Conservation (phyloP, 108 stramenopile genomes). For the Epithemia pelagica region DNA sequence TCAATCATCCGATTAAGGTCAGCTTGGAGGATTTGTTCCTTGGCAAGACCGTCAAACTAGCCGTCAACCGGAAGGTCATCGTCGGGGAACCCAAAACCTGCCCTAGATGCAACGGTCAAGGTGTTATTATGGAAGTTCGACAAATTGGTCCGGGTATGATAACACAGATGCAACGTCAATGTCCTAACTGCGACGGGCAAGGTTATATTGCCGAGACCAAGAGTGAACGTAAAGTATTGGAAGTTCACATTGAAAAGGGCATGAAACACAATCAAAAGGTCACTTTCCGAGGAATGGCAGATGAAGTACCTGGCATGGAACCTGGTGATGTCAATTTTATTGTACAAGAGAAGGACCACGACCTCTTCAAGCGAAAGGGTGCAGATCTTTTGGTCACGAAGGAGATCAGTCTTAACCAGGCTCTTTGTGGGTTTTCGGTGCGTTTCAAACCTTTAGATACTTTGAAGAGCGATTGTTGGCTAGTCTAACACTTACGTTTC, state of each 20-base stretch:
- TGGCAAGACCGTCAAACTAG: conserved; percentile 92
- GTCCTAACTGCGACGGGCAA: conserved; percentile 71
- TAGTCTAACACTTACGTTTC: too few species aligned
- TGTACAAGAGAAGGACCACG: conserved; percentile 92
- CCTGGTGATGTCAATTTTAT: conserved; percentile 95
- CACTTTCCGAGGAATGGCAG: conserved; percentile 88
- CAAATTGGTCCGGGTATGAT: conserved; percentile 92
- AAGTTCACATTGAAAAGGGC: conserved; percentile 92
- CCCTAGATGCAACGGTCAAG: conserved; percentile 74
- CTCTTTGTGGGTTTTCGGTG: conserved; percentile 83
- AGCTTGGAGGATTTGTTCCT: conserved; percentile 93
- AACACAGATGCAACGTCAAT: conserved; percentile 78
- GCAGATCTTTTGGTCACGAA: conserved; percentile 88
- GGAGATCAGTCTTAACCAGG: conserved; percentile 84
- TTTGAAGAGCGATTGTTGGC: background rate
- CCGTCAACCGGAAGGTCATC: conserved; percentile 85
- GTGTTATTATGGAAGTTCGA: conserved; percentile 75
- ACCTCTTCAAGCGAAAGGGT: conserved; percentile 88
- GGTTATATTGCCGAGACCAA: conserved; percentile 59
- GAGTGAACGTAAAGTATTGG: conserved; percentile 77
- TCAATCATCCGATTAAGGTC: conserved; percentile 89
- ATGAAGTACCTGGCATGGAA: conserved; percentile 88
- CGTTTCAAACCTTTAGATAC: too few species aligned
- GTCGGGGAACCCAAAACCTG: conserved; percentile 70
- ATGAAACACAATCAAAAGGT: conserved; percentile 90